A percentile compares a stretch with the other conserved stretches of the same genome.
These are phyloP conservation scores for Prunella vulgaris DNA, from an alignment of 257 asterid genomes.

Conservation along the genomic window DNA sequence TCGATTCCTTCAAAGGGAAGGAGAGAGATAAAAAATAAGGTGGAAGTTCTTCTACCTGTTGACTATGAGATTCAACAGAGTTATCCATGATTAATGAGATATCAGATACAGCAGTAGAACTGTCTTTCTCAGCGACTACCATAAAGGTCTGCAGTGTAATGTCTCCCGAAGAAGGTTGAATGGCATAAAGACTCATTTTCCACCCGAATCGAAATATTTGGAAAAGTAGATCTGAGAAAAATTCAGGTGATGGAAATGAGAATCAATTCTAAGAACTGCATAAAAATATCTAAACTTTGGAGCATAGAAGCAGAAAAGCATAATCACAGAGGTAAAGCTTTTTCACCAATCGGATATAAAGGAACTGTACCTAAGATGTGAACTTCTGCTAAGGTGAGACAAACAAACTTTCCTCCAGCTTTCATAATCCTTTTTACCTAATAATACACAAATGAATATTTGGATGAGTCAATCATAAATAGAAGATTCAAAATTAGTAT, in stretches of 20 bases:
- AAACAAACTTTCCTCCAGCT: constrained; percentile 71
- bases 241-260: constrained; percentile 8
- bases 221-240: constrained; percentile 61
- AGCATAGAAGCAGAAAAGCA: constrained; percentile 8
- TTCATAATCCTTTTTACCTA: constrained; percentile 85
- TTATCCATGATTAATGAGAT: constrained; percentile 50
- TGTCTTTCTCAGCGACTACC: constrained; percentile 73
- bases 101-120: constrained; percentile 32
- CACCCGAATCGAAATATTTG: constrained; percentile 88
- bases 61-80: constrained; percentile 32
- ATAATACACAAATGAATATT: constrained; percentile 10
- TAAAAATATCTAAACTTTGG: background rate
- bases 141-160: constrained; percentile 66
- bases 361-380: constrained; percentile 75
- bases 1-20: background rate
- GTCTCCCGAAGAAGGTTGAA: constrained; percentile 42
- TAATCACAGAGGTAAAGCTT: background rate
- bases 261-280: constrained; percentile 19
- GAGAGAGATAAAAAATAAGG: background rate
- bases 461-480: constrained; percentile 13
- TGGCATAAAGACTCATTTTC: constrained; percentile 64
- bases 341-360: constrained; percentile 4
- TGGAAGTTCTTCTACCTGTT: constrained; percentile 50
- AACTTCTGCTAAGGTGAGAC: constrained; percentile 89
- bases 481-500: constrained; percentile 1